These are phyloP conservation scores for Lophiostoma macrostomum DNA, from an alignment of 495 filamentous ascomycete species.

Conservation along the genomic window DNA sequence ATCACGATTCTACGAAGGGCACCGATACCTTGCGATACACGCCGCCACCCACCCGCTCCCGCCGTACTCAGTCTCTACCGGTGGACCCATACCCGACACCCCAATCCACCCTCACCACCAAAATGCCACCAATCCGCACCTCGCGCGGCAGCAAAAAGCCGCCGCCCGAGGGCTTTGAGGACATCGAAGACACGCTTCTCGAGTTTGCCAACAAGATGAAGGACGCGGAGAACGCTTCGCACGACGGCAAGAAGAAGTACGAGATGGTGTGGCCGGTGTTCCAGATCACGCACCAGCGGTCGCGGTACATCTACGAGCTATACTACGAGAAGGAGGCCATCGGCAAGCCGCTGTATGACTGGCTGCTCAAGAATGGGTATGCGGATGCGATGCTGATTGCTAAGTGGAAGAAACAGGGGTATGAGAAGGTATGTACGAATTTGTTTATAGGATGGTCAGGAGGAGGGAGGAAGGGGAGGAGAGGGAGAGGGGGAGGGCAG, in stretches of 20 bases:
- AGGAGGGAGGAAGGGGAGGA: too few relatives aligned
- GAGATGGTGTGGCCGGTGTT: conserved; percentile 96
- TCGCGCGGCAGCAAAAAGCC: conserved; percentile 73
- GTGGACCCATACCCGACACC: not conserved
- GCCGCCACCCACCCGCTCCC: not conserved
- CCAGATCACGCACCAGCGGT: conserved; percentile 92
- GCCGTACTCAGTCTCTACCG: not conserved
- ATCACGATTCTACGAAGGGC: too few relatives aligned
- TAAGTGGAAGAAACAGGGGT: conserved; percentile 99
- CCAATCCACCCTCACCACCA: conserved; percentile 25
- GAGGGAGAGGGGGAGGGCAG: too few relatives aligned
- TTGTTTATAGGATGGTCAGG: too few relatives aligned
- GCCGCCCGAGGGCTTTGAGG: conserved; percentile 91
- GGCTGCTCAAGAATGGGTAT: conserved; percentile 94
- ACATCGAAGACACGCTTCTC: conserved; percentile 93
- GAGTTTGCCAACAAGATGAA: conserved; percentile 99
- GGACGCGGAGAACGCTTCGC: conserved; percentile 79
- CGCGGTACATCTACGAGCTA: conserved; percentile 92
- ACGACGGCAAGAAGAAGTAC: conserved; percentile 76
- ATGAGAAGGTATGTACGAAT: conserved; percentile 76
- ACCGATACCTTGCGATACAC: too few relatives aligned
- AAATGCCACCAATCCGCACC: conserved; percentile 82
- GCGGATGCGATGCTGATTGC: conserved; percentile 93
- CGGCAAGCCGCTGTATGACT: conserved; percentile 85
- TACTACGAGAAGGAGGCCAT: conserved; percentile 99